Evolutionary conservation across 108 stramenopile species (phyloP).

Genomic region (Nitzschia sp.): DNA sequence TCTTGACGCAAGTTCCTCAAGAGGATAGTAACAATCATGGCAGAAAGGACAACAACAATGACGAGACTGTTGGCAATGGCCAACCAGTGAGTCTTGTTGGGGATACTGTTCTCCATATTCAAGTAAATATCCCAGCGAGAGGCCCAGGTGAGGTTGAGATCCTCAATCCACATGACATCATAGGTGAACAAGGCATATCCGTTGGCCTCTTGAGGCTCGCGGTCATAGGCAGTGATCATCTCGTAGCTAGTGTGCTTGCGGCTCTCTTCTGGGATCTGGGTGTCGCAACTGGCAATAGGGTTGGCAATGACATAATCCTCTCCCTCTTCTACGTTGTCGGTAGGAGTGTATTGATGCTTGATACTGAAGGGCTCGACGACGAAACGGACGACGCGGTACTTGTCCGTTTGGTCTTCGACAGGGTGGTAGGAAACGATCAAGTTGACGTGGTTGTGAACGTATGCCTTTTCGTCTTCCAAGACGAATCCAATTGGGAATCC

Average conservation of each 20-base stretch:
- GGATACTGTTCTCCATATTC: conserved; percentile 89
- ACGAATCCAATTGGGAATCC: conserved; percentile 96
- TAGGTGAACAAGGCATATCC: conserved; percentile 93
- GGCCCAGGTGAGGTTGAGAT: conserved; percentile 86
- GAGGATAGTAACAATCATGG: conserved; percentile 95
- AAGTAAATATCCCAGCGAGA: conserved; percentile 98
- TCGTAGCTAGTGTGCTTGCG: conserved; percentile 68
- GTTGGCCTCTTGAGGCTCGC: conserved; percentile 65
- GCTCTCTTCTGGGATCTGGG: conserved; percentile 25
- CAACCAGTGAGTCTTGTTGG: conserved; percentile 94
- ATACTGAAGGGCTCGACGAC: conserved; percentile 95
- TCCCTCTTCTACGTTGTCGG: conserved; percentile 48
- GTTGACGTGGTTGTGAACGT: conserved; percentile 95
- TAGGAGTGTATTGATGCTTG: conserved; percentile 75
- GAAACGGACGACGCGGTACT: conserved; percentile 91
- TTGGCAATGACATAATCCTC: conserved; percentile 62
- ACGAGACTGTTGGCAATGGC: conserved; percentile 89
- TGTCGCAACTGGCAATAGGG: conserved; percentile 68
- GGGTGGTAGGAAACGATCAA: conserved; percentile 92
- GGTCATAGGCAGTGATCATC: conserved; percentile 68
- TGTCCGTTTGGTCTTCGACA: conserved; percentile 71
- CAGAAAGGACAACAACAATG: conserved; percentile 91
- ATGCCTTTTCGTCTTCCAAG: conserved; percentile 63
- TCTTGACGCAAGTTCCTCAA: conserved; percentile 87
- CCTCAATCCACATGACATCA: conserved; percentile 90